These are phyloP conservation scores for Magnaporthiopsis incrustans DNA, from an alignment of 2,329 filamentous ascomycete genomes.

Conservation along the genomic window DNA sequence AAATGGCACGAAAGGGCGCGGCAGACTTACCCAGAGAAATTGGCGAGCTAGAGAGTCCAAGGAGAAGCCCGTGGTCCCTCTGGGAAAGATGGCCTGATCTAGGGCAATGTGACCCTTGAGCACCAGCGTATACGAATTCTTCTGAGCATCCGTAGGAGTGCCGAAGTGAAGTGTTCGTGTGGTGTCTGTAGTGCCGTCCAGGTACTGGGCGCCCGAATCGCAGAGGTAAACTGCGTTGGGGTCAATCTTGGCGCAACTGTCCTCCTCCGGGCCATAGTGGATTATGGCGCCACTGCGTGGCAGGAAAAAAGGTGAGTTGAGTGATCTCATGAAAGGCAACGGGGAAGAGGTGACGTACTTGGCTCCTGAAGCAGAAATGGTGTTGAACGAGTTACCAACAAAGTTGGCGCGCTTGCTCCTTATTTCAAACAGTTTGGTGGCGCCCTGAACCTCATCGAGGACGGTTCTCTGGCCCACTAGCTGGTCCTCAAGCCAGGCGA, in stretches of 20 bases:
- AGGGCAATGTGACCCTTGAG: slow-evolving; percentile 90
- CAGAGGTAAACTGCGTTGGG: slow-evolving; percentile 84
- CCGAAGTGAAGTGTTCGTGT: slow-evolving; percentile 92
- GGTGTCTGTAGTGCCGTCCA: slow-evolving; percentile 92
- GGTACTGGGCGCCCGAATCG: slow-evolving; percentile 94
- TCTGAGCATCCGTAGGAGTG: slow-evolving; percentile 72
- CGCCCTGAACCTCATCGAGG: slow-evolving; percentile 84
- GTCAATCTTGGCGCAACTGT: slow-evolving; percentile 75
- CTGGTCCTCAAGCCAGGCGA: slow-evolving; percentile 93
- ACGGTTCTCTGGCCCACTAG: slow-evolving; percentile 62
- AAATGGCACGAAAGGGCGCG: slow-evolving; percentile 1
- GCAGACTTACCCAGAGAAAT: slow-evolving; percentile 67
- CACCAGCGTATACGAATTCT: slow-evolving; percentile 85
- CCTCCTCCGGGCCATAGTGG: slow-evolving; percentile 85
- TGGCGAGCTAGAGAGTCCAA: slow-evolving; percentile 84
- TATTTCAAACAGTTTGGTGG: slow-evolving; percentile 78
- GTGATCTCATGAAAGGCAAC: background rate
- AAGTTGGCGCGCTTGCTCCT: slow-evolving; percentile 64
- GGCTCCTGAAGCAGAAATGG: slow-evolving; percentile 88
- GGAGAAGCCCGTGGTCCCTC: slow-evolving; percentile 89
- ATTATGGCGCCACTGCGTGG: slow-evolving; percentile 76
- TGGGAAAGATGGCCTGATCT: slow-evolving; percentile 81
- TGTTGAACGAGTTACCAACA: slow-evolving; percentile 86
- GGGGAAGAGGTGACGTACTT: slow-evolving; percentile 37
- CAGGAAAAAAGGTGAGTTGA: slow-evolving; percentile 10